These are phyloP conservation scores for Botryococcus braunii DNA, from an alignment of 163 green algal species.

Conservation along the genomic window DNA sequence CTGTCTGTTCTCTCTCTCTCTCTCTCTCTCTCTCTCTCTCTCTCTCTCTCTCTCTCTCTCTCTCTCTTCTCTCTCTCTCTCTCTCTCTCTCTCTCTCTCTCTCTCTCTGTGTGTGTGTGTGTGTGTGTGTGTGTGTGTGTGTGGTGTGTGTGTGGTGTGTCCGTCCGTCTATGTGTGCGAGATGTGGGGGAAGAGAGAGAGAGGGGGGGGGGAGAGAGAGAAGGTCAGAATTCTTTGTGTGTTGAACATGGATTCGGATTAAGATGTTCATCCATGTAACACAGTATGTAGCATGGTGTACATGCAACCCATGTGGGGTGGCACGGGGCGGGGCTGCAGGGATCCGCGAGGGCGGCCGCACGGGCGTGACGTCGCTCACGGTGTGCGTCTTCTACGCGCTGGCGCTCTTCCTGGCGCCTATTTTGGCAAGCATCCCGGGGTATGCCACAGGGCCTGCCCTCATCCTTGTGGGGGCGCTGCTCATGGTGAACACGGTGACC, in stretches of 20 bases:
- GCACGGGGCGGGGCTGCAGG: too few relatives aligned
- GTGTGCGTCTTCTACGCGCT: slow-evolving; percentile 30
- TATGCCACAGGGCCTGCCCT: slow-evolving; percentile 43
- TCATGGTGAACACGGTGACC: slow-evolving; percentile 39
- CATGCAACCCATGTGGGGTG: too few relatives aligned
- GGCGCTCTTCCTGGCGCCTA: slow-evolving; percentile 18
- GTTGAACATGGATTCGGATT: background rate
- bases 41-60: background rate
- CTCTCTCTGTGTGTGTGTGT: background rate
- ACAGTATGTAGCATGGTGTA: too few relatives aligned
- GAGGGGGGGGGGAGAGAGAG: background rate
- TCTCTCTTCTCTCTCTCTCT: background rate
- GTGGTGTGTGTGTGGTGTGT: too few relatives aligned
- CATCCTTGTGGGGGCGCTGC: slow-evolving; percentile 41
- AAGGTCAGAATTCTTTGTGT: background rate
- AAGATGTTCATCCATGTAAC: background rate
- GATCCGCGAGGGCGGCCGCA: slow-evolving; percentile 70
- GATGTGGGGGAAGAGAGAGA: too few relatives aligned
- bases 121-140: background rate
- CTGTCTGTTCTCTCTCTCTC: too few relatives aligned
- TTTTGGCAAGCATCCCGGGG: slow-evolving; percentile 37
- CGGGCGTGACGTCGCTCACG: slow-evolving; percentile 55
- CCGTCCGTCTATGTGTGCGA: too few relatives aligned
- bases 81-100: background rate
- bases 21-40: background rate